Evolutionary conservation across 192 early-diverging fungal species (phyloP).

Genomic region (Mortierella claussenii): DNA sequence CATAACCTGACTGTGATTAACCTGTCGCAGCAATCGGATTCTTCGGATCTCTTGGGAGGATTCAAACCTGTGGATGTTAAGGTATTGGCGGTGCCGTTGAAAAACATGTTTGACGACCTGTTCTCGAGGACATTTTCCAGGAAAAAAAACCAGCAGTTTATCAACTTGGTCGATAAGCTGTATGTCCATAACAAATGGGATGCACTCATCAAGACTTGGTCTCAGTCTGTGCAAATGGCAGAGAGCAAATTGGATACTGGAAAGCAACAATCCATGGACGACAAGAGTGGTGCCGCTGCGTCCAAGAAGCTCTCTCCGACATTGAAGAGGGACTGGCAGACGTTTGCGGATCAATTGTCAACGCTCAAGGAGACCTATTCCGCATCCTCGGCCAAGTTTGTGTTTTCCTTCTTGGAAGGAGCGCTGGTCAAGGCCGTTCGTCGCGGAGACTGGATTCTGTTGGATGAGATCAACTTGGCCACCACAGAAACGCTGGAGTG

Average conservation of each 20-base stretch:
- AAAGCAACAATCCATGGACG: conserved; percentile 28
- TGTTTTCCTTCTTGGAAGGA: conserved; percentile 97
- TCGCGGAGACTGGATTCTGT: conserved; percentile 94
- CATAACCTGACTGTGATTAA: conserved; percentile 91
- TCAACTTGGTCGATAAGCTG: conserved; percentile 80
- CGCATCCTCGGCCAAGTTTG: conserved; percentile 65
- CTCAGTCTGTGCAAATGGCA: conserved; percentile 84
- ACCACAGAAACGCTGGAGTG: conserved; percentile 95
- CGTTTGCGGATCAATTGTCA: conserved; percentile 70
- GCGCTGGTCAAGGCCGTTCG: conserved; percentile 89
- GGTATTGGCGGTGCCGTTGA: conserved; percentile 80
- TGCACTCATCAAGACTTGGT: conserved; percentile 79
- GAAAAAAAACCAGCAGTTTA: conserved; percentile 86
- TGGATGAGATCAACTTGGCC: conserved; percentile 98
- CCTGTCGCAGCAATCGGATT: conserved; percentile 95
- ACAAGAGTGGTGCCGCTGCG: conserved; percentile 14
- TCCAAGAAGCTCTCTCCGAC: conserved; percentile 53
- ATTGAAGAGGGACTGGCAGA: conserved; percentile 77
- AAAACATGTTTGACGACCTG: conserved; percentile 86
- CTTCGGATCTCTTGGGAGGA: conserved; percentile 94
- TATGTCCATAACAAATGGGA: conserved; percentile 85
- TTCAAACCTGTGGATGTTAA: conserved; percentile 95
- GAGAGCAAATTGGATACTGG: conserved; percentile 56
- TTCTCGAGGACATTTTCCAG: conserved; percentile 91
- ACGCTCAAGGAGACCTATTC: conserved; percentile 82